Percentiles rank a stretch among this genome's conserved stretches.
These are phyloP conservation scores for Monilinia laxa DNA, from an alignment of 2,329 filamentous ascomycete species.

Conservation along the genomic window DNA sequence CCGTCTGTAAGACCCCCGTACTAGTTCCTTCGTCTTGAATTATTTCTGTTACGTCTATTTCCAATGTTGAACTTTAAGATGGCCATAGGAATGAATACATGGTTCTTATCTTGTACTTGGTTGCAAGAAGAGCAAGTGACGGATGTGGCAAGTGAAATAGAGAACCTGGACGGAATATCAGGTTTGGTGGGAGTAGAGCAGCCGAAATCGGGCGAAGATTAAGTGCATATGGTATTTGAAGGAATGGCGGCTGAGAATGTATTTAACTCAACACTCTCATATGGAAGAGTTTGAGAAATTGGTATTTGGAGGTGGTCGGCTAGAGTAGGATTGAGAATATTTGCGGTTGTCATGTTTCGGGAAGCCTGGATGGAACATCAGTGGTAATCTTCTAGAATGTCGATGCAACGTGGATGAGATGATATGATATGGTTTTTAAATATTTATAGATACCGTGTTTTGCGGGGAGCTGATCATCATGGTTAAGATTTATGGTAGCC, in stretches of 20 bases:
- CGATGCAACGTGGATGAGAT: neutral
- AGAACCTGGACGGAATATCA: neutral
- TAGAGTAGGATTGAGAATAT: neutral
- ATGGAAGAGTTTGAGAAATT: neutral
- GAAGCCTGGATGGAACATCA: too few relatives aligned
- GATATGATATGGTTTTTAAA: neutral
- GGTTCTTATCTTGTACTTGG: neutral
- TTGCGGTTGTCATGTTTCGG: neutral
- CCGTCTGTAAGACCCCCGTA: too few relatives aligned
- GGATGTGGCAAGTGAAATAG: neutral
- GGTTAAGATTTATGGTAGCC: neutral
- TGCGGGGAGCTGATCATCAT: conserved; percentile 1
- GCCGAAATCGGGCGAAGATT: neutral
- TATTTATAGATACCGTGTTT: conserved; percentile 12
- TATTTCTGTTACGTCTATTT: neutral
- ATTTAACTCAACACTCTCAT: neutral
- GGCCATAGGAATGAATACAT: neutral
- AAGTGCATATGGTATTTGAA: neutral
- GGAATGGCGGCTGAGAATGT: too few relatives aligned
- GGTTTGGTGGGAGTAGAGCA: neutral
- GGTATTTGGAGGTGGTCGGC: neutral
- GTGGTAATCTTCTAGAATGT: neutral
- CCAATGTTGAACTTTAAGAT: neutral
- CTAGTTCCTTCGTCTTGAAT: neutral
- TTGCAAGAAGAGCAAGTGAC: neutral